Evolutionary conservation across 306 rosid species (phyloP).

Genomic region (Pyrus bretschneideri): DNA sequence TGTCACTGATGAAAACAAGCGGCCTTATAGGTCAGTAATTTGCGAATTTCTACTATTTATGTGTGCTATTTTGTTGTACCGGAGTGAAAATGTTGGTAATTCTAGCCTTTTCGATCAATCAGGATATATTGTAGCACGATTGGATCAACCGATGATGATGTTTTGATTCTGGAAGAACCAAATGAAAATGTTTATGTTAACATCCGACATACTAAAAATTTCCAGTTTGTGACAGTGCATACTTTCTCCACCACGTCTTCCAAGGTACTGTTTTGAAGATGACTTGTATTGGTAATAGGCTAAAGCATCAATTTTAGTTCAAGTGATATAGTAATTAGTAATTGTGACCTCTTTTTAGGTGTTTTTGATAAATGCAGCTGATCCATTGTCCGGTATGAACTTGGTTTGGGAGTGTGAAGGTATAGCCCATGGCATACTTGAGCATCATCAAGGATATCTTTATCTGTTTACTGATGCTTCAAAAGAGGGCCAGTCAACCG

Average conservation of each 20-base stretch:
- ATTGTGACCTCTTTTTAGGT: conserved; percentile 60
- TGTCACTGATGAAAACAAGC: conserved; percentile 69
- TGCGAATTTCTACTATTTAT: not conserved
- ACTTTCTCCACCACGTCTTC: conserved; percentile 58
- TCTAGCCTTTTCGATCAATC: not conserved
- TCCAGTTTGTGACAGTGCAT: conserved; percentile 64
- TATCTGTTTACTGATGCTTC: conserved; percentile 83
- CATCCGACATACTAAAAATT: conserved; percentile 75
- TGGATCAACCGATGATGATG: conserved; percentile 85
- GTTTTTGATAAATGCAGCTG: conserved; percentile 87
- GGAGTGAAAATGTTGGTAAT: not conserved
- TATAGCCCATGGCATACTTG: conserved; percentile 69
- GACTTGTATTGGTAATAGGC: not conserved
- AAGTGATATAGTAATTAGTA: conserved; percentile 24
- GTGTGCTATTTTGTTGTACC: not conserved
- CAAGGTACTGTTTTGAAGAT: conserved; percentile 47
- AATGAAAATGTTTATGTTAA: conserved; percentile 56
- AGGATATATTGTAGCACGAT: conserved; percentile 79
- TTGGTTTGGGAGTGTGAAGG: conserved; percentile 83
- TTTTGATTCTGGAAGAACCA: conserved; percentile 69
- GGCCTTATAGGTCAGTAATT: conserved; percentile 62
- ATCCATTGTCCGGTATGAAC: conserved; percentile 70
- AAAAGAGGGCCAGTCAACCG: conserved; percentile 48
- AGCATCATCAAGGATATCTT: conserved; percentile 76
- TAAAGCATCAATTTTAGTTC: not conserved